phyloP scores from a whole-genome alignment of 139 green algal species.

The Chlamydomonas asymmetrica region DNA sequence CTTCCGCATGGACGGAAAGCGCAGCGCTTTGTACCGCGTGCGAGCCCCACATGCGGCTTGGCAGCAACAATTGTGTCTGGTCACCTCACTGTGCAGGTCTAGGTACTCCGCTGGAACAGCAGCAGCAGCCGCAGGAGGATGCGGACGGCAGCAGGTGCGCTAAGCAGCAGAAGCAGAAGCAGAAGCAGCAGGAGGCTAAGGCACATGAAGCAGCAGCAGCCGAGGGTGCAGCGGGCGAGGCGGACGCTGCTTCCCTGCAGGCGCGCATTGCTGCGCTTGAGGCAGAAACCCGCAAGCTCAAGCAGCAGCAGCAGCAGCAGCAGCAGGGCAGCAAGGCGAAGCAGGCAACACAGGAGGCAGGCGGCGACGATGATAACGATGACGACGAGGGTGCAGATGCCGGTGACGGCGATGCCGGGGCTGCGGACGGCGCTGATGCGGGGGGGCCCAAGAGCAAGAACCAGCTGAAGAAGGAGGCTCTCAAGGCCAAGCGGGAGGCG shows the following conservation, averaged over 20 bases:
- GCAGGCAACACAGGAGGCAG: neutral
- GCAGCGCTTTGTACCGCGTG: no score
- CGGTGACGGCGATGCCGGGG: neutral
- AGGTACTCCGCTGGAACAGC: neutral
- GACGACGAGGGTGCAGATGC: neutral
- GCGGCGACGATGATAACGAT: neutral
- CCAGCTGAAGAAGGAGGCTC: conserved; percentile 5
- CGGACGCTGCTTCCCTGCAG: neutral
- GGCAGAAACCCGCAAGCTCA: conserved; percentile 1
- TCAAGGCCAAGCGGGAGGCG: conserved; percentile 21
- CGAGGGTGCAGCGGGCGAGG: neutral
- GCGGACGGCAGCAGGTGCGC: neutral
- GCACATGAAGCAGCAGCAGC: neutral
- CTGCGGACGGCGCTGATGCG: neutral
- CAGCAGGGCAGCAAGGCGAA: conserved; percentile 21
- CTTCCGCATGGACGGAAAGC: no score
- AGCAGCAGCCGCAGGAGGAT: neutral
- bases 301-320: conserved; percentile 23
- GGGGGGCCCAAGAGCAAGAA: neutral
- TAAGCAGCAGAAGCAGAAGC: conserved; percentile 7
- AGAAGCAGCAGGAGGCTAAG: neutral
- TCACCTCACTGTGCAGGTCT: neutral
- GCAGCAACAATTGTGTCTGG: no score
- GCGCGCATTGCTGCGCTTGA: neutral
- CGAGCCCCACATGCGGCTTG: no score